Conservation (phyloP, 768 basidiomycete genomes). For the Boletus tylopilopsis region DNA sequence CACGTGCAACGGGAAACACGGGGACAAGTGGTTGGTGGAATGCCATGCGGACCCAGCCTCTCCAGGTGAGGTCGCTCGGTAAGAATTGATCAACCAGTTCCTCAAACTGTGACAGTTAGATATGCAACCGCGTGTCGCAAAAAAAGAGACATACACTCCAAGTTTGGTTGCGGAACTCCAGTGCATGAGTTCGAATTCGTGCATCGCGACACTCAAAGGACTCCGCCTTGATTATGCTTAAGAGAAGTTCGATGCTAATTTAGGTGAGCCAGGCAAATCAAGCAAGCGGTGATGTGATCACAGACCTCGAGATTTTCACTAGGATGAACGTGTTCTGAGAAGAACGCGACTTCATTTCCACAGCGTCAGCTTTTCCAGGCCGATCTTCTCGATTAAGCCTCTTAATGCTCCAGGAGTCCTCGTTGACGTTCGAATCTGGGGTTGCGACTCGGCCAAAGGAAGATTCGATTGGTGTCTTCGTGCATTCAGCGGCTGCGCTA, state of each 20-base stretch:
- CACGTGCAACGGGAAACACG: too few species aligned
- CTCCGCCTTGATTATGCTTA: conserved; percentile 79
- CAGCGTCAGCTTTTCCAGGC: conserved; percentile 50
- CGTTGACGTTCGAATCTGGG: conserved; percentile 17
- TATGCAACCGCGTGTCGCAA: conserved; percentile 5
- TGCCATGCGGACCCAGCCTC: conserved; percentile 80
- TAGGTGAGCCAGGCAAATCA: conserved; percentile 16
- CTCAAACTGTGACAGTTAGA: conserved; percentile 52
- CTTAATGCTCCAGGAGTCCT: conserved; percentile 20
- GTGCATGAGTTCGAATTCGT: conserved; percentile 71
- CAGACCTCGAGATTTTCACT: conserved; percentile 69
- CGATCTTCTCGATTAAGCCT: conserved; percentile 17
- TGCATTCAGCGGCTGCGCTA: conserved; percentile 37
- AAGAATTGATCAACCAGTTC: conserved; percentile 77
- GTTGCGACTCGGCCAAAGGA: conserved; percentile 7
- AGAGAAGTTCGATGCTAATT: conserved; percentile 59
- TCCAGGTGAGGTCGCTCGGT: conserved; percentile 74
- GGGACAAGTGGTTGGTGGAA: conserved; percentile 77
- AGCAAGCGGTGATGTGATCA: background rate
- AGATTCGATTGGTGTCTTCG: conserved; percentile 13
- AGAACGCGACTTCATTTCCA: conserved; percentile 80
- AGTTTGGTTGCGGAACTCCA: conserved; percentile 80
- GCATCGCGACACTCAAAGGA: conserved; percentile 83
- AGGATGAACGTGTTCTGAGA: conserved; percentile 80
- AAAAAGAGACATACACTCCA: conserved; percentile 59